These are phyloP conservation scores for Colletotrichum sojae DNA, from an alignment of 2,329 filamentous ascomycete species.

Conservation along the genomic window DNA sequence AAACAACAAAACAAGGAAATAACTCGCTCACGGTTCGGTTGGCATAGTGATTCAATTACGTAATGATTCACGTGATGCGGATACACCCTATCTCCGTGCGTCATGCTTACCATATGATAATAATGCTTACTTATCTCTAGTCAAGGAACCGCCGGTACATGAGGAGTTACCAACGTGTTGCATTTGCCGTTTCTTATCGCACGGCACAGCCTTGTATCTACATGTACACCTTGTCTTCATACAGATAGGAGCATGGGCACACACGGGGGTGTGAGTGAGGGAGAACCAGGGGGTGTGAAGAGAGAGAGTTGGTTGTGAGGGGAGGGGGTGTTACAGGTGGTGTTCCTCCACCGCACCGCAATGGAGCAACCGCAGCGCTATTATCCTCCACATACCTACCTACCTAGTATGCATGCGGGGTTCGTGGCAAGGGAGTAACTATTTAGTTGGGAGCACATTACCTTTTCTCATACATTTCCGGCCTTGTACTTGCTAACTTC, in stretches of 20 bases:
- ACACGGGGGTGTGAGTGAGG: not conserved
- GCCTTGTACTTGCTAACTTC: slow-evolving; percentile 15
- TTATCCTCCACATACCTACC: not conserved
- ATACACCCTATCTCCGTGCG: slow-evolving; percentile 14
- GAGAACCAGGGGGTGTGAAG: too few species aligned
- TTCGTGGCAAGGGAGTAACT: slow-evolving; percentile 21
- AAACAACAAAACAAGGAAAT: not conserved
- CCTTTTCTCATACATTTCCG: slow-evolving; percentile 1
- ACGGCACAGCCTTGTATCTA: slow-evolving; percentile 19
- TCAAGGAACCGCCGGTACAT: too few species aligned
- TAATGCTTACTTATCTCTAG: not conserved
- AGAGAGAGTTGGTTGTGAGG: not conserved
- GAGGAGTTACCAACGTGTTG: not conserved
- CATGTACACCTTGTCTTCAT: not conserved
- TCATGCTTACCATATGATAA: slow-evolving; percentile 4
- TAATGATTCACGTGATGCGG: slow-evolving; percentile 17
- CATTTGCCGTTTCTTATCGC: slow-evolving; percentile 29
- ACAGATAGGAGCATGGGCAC: not conserved
- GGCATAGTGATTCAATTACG: slow-evolving; percentile 19
- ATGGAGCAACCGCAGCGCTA: slow-evolving; percentile 1
- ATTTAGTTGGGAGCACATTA: slow-evolving; percentile 35
- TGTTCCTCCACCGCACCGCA: slow-evolving; percentile 20
- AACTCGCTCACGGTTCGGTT: not conserved
- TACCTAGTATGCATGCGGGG: slow-evolving; percentile 26
- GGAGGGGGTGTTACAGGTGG: slow-evolving; percentile 7